Percentiles rank a stretch among this genome's conserved stretches.
Evolutionary conservation across 1,284 basidiomycete species (phyloP).

Genomic region (Puccinia hordei): DNA sequence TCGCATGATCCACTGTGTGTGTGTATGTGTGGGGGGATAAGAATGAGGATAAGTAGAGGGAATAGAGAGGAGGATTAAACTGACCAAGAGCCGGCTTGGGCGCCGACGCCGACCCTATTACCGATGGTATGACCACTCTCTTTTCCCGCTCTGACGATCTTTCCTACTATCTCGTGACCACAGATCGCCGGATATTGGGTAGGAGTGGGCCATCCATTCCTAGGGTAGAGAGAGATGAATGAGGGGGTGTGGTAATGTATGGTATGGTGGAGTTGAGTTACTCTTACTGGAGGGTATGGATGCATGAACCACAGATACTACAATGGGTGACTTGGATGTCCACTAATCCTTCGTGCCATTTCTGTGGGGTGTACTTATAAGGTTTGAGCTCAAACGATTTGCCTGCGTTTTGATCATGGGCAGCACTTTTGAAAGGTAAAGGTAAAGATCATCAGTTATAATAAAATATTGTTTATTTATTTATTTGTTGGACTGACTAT

Average conservation of each 20-base stretch:
- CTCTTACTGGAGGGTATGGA: slow-evolving; percentile 31
- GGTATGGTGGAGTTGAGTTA: too few relatives aligned
- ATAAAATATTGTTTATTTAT: not conserved
- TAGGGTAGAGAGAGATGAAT: not conserved
- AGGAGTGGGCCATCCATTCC: slow-evolving; percentile 38
- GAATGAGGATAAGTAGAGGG: not conserved
- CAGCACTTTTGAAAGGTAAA: not conserved
- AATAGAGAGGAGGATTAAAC: not conserved
- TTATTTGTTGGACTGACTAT: not conserved
- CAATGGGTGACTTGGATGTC: slow-evolving; percentile 46
- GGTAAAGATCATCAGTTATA: not conserved
- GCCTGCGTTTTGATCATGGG: slow-evolving; percentile 15
- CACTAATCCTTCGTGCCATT: slow-evolving; percentile 35
- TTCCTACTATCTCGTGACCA: slow-evolving; percentile 39
- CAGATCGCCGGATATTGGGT: slow-evolving; percentile 41
- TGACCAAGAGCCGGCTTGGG: slow-evolving; percentile 22
- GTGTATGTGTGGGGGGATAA: too few relatives aligned
- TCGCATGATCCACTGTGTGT: slow-evolving; percentile 28
- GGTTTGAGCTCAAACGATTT: slow-evolving; percentile 6
- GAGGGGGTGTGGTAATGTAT: too few relatives aligned
- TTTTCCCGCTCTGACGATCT: slow-evolving; percentile 31
- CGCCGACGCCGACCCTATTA: not conserved
- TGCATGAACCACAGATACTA: slow-evolving; percentile 39
- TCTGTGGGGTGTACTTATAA: slow-evolving; percentile 28
- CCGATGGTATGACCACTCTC: slow-evolving; percentile 28